Base-by-base conservation (phyloP, 495 filamentous ascomycete genomes). In the Penicillium herquei region DNA sequence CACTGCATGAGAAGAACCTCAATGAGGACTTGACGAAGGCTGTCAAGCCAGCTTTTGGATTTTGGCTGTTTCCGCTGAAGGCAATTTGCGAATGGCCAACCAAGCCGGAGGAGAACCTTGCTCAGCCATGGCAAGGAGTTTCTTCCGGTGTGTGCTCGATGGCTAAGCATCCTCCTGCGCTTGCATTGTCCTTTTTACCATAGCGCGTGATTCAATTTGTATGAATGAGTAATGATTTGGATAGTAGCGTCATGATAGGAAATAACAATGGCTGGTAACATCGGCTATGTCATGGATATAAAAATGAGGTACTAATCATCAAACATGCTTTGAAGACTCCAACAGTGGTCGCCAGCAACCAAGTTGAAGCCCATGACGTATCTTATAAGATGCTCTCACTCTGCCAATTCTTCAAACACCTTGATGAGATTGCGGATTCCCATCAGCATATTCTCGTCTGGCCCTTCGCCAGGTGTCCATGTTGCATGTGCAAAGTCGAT, bases 401-500 rank as follows among this genome's bases (percentile, higher is more conserved):
- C 59, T 39, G 76, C 65, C 40, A 93, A 63, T 55, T 88, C 80
- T 47, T 82, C 71, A 54, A 98, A 83, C 21, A 96, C 83, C 59
- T 83, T 82, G 51, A 81, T 78, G 8, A 92, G 70, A 67, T 81
- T 95, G 64, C 85, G 78, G 53, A 98, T 80, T 0, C 94, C 94
- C 18, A 73, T 73, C 30, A 98, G 73, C 10, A 81, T 67, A 66
- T 98, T 98, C 74, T 95, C 87, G 70, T 98, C 94, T 1, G 89
- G 88, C 0, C 92, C 94, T 59, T 87, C 70, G 7, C 91, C 92
- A 3, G 91, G 91, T 3, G 83, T 86, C 89, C 90, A 98, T 30
- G 75, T 71, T 16, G 94, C 93, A 74, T 98, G 94, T 17, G 94
- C 94, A 76, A 98, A 98, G 70, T 98, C 94, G 57, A 98, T 98